Evolutionary conservation across 2,329 filamentous ascomycete species (phyloP), one percentile per base, ranked within the genome.

Genomic region (Didymella arachidicola): DNA sequence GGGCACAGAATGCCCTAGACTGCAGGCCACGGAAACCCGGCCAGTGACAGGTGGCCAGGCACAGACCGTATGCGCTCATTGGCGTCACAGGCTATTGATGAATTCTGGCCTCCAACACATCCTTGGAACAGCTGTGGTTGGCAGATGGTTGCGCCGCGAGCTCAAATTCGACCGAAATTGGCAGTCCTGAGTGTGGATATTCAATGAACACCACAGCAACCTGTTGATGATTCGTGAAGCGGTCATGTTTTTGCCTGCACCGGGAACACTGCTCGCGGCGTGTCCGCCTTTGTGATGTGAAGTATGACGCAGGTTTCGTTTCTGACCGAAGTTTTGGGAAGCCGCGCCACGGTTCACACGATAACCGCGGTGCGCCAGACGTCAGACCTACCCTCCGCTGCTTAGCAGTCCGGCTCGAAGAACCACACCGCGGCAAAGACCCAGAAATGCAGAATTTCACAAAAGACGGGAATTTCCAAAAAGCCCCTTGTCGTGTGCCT

Each of bases 361-460:
- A 36, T 29, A 41, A 38, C 42, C 45, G 5, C 12, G 46, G 22
- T 18, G 42, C 34, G 12, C 42, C 29, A 45, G 56, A 54, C 56
- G 56, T 59, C 56, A 54, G 56, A 53, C 30, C 29, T 32, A 11
- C 39, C 26, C 18, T 53, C 56, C 41, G 43, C 32, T 32, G 38
- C 14, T 53, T 49, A 45, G 43, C 32, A 39, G 38, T 59, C 42
- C 39, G 26, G 46, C 39, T 36, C 22, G 18, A 45, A 49, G 49
- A 39, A 41, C 45, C 44, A 58, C 56, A 48, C 25, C 32, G 27
- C 18, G 56, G 39, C 38, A 49, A 38, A 53, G 51, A 51, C 57
- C 64, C 64, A 67, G 48, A 51, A 47, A 56, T 38, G 57, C 57
- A 61, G 57, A 63, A 62, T 51, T 46, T 54, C 50, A 46, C 27